Base-by-base conservation (phyloP, 257 asterid genomes). In the Solanum arcanum region DNA sequence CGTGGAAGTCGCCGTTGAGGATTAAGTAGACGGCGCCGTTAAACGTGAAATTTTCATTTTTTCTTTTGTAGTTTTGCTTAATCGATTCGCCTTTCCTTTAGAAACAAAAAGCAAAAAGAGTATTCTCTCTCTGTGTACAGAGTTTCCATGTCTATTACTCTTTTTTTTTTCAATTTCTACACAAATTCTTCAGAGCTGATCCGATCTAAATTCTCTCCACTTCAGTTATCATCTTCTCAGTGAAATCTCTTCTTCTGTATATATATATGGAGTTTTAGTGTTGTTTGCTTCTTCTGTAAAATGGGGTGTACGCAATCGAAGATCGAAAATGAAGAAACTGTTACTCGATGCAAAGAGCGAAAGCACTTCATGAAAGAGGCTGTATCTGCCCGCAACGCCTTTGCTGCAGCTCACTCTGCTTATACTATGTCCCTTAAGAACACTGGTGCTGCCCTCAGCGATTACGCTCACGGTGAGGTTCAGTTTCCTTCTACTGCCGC, bases 391-490 rank as follows among this genome's bases (percentile, higher is more conserved):
- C 91, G 99, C 21, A 97, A 97, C 92, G 98, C 96, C 86, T 97
- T 97, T 88, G 97, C 99, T 7, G 97, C 99, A 3, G 99, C 99
- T 9, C 99, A 97, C 89, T 93, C 98, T 1, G 92, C 98, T 68
- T 93, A 96, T 86, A 93, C 95, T 83, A 91, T 95, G 96, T 93
- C 98, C 9, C 89, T 97, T 73, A 97, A 96, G 86, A 95, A 97
- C 90, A 91, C 97, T 84, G 99, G 99, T 72, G 99, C 99, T 42
- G 98, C 99, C 60, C 96, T 97, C 81, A 95, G 98, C 84, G 99
- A 97, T 87, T 97, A 89, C 83, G 96, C 98, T 39, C 94, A 93
- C 18, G 98, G 98, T n/a, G 98, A 96, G 87, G 98, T 91, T 69
- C 88, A 90, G 33, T 88, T 81, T 78, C 91, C 95, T 21, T 20